These are phyloP conservation scores for Reticulomyxa filosa DNA, from an alignment of 78 protist species.

Conservation along the genomic window DNA sequence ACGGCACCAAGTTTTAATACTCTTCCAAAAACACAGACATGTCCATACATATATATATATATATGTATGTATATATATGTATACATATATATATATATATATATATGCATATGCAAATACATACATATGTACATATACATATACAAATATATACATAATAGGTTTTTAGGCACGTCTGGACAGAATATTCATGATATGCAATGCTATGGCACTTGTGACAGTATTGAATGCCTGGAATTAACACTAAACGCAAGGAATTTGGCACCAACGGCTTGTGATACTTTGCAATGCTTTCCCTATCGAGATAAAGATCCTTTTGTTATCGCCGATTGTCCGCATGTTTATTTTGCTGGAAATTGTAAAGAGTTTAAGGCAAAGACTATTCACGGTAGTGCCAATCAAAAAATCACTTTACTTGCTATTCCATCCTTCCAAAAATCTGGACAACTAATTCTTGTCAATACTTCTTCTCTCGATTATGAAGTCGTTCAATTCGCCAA, in stretches of 20 bases:
- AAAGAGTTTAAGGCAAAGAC: neutral
- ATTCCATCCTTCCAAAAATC: conserved; percentile 2
- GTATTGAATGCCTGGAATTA: neutral
- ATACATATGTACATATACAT: too few species aligned
- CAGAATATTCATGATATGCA: conserved; percentile 8
- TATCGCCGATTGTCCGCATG: conserved; percentile 3
- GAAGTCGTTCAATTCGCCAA: neutral
- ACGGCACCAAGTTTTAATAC: neutral
- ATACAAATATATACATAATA: too few species aligned
- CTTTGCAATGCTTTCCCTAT: conserved; percentile 33
- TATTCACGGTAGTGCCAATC: neutral
- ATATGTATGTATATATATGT: too few species aligned
- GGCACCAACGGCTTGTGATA: conserved; percentile 37
- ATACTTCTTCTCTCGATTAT: conserved; percentile 3
- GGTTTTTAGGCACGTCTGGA: conserved; percentile 7
- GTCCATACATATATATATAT: too few species aligned
- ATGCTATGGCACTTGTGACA: neutral
- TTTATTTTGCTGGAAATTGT: conserved; percentile 34
- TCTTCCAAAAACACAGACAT: too few species aligned
- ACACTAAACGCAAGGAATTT: conserved; percentile 13
- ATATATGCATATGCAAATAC: too few species aligned
- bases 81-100: too few species aligned
- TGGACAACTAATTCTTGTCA: neutral
- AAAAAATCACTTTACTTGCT: neutral
- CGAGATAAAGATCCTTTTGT: conserved; percentile 16